Evolutionary conservation across 805 yeast genomes (phyloP), one percentile per base, ranked within the genome.

Genomic region (Ogataea ramenticola): DNA sequence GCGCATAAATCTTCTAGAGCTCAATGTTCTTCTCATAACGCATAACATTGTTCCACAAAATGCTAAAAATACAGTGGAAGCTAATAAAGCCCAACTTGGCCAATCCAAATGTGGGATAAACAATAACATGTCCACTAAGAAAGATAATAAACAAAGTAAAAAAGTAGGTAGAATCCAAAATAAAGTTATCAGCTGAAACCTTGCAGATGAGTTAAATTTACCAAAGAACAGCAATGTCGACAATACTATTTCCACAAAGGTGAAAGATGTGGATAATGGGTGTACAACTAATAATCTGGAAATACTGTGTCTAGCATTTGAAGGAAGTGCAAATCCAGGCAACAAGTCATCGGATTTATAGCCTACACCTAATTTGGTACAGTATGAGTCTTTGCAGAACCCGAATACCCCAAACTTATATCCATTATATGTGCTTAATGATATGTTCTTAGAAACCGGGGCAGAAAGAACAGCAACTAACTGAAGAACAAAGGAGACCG

Each of bases 51-150:
- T 73, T 1, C 87, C 80, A 26, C 78, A 71, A 1, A 82, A 49
- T 0, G 91, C 83, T 39, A 81, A 69, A 29, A 82, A 60, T 2
- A 83, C 74, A 0, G 93, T 77, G 1, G 91, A 76, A 0, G 78
- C 79, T 22, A 90, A 65, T 46, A 86, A 74, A 41, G 84, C 66
- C 97, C 97, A 91, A 22, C 96, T 96, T 38, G 82, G 75, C 80
- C 88, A 89, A 43, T 78, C 73, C 43, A 91, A 65, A 56, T 80
- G 79, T 2, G 90, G 86, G 1, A 82, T 73, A 54, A 91, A 91
- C 41, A 91, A 61, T 35, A 90, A 61, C 33, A 90, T 75, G 59
- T 91, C 98, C 3, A 87, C 87, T 46, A 90, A 65, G 50, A 91
- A 86, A 7, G 90, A 81, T 42, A 91, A 67, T 40, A 90, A 63